phyloP scores from a whole-genome alignment of 1,284 basidiomycete genomes.

The Ustilago hordei region DNA sequence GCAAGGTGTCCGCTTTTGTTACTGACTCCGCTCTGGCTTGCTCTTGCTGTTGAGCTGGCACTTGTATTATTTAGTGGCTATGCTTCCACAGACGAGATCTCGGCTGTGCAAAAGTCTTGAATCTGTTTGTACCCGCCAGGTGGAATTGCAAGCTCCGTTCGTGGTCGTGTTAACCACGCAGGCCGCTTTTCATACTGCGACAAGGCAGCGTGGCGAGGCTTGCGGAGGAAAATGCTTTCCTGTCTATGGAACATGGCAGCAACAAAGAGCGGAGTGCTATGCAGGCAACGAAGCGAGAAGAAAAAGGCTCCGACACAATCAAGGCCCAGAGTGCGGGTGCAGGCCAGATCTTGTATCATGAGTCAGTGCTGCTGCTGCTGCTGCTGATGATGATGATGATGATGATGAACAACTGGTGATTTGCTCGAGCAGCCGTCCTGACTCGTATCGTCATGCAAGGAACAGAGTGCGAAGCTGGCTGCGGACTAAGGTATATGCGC shows the following conservation, averaged over 20 bases:
- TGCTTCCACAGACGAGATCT: slow-evolving; percentile 4
- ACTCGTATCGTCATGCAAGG: no score
- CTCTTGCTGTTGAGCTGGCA: not conserved
- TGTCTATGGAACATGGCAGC: not conserved
- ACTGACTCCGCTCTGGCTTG: not conserved
- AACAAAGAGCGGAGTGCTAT: not conserved
- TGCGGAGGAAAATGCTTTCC: no score
- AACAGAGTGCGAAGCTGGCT: no score
- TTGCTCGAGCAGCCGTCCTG: no score
- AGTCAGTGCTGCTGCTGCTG: not conserved
- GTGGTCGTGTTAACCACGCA: not conserved
- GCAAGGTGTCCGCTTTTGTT: not conserved
- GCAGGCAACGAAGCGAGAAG: not conserved
- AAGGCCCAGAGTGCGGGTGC: no score
- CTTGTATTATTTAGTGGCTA: not conserved
- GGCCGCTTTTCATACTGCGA: not conserved
- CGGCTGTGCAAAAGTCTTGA: not conserved
- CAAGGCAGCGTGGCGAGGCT: not conserved
- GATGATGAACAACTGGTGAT: no score
- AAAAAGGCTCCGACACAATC: no score
- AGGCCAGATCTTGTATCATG: not conserved
- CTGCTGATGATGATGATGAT: no score
- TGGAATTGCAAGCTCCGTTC: not conserved
- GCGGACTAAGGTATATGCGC: not conserved
- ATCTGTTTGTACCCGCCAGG: not conserved